These are phyloP conservation scores for Citrullus colocynthis DNA, from an alignment of 306 rosid species.

Conservation along the genomic window DNA sequence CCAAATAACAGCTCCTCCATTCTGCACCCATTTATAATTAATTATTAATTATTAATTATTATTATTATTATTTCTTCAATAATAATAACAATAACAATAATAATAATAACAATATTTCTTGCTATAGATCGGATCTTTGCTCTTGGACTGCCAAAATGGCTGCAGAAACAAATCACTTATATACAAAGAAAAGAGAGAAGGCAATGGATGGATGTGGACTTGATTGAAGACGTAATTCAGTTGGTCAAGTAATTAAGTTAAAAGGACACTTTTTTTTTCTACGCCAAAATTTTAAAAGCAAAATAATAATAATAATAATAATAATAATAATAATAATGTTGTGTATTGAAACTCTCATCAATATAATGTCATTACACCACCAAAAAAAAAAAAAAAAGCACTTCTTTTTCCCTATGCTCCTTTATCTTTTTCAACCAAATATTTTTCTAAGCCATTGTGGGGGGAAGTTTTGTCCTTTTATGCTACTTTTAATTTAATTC, in stretches of 20 bases:
- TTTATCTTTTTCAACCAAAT: neutral
- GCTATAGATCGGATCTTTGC: too few species aligned
- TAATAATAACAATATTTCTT: neutral
- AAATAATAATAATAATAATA: neutral
- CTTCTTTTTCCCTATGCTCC: neutral
- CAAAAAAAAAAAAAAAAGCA: neutral
- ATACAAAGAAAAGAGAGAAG: neutral
- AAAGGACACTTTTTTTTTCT: neutral
- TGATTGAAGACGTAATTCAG: constrained; percentile 1
- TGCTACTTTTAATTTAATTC: neutral
- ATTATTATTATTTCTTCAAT: neutral
- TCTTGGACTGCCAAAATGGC: neutral
- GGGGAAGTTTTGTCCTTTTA: neutral
- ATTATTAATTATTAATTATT: neutral
- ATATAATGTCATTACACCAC: neutral
- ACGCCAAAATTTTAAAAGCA: neutral
- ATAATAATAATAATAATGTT: too few species aligned
- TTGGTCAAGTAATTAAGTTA: neutral
- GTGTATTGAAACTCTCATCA: neutral
- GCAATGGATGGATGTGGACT: neutral
- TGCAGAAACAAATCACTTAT: neutral
- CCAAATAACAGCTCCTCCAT: constrained; percentile 85
- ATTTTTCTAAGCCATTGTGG: neutral
- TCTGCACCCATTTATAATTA: constrained; percentile 19
- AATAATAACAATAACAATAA: neutral